A percentile compares a stretch with the other conserved stretches of the same genome.
Conservation (phyloP, 2,329 filamentous ascomycete genomes). For the Ophiocordyceps robertsii region DNA sequence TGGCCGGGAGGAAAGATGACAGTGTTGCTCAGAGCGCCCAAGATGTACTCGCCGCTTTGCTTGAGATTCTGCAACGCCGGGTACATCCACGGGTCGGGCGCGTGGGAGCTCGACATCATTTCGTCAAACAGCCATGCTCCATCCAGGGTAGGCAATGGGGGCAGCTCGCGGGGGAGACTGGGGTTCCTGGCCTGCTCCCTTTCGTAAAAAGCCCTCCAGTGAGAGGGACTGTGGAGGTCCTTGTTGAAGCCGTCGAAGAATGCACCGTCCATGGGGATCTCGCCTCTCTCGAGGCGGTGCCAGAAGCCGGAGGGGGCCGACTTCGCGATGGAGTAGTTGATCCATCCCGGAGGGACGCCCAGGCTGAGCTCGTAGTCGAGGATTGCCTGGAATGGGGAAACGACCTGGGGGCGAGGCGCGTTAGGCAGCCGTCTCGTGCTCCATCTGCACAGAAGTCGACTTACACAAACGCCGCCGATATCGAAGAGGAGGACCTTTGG, state of each 20-base stretch:
- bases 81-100: slow-evolving; percentile 76
- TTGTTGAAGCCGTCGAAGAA: slow-evolving; percentile 67
- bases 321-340: slow-evolving; percentile 79
- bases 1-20: slow-evolving; percentile 72
- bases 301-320: slow-evolving; percentile 69
- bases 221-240: slow-evolving; percentile 52
- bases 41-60: slow-evolving; percentile 48
- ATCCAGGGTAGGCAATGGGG: slow-evolving; percentile 60
- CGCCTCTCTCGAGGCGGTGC: slow-evolving; percentile 78
- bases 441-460: slow-evolving; percentile 27
- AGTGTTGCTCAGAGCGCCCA: slow-evolving; percentile 84
- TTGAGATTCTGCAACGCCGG: slow-evolving; percentile 63
- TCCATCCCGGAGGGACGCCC: slow-evolving; percentile 72
- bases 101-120: slow-evolving; percentile 68
- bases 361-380: slow-evolving; percentile 72
- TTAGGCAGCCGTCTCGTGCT: not conserved
- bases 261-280: slow-evolving; percentile 56
- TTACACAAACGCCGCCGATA: slow-evolving; percentile 92
- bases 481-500: slow-evolving; percentile 81
- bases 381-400: slow-evolving; percentile 86
- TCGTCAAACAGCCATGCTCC: slow-evolving; percentile 71
- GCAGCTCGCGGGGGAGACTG: slow-evolving; percentile 26
- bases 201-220: slow-evolving; percentile 57
- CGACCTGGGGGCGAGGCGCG: slow-evolving; percentile 42
- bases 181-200: slow-evolving; percentile 27